Conservation (phyloP, 371 early-diverging fungal genomes). For the Mucor racemosus region DNA sequence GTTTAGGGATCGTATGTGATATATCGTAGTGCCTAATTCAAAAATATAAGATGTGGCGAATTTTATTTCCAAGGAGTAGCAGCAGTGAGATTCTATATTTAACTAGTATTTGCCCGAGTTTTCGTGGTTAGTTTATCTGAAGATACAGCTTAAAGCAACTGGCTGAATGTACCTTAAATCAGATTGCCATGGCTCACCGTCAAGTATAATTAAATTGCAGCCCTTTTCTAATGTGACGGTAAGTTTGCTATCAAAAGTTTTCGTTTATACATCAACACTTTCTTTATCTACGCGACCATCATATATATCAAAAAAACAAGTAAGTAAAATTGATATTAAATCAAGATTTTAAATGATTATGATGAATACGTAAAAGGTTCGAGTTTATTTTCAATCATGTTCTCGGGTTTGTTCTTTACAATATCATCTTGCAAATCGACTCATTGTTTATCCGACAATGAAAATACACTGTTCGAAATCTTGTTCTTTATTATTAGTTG, state of each 20-base stretch:
- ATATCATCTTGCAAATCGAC: constrained; percentile 3
- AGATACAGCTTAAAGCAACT: neutral
- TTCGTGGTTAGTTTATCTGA: neutral
- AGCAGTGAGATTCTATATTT: neutral
- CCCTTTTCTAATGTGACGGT: neutral
- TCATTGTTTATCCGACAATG: constrained; percentile 6
- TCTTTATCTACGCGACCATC: neutral
- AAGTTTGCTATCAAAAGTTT: neutral
- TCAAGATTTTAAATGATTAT: constrained; percentile 7
- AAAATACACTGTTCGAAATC: constrained; percentile 50
- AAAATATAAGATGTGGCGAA: neutral
- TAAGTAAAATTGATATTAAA: neutral
- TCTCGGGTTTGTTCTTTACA: constrained; percentile 16
- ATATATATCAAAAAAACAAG: neutral
- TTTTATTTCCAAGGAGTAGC: constrained; percentile 2
- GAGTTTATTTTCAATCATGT: constrained; percentile 20
- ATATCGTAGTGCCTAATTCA: neutral
- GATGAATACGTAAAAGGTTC: constrained; percentile 52
- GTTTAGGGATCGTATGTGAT: neutral
- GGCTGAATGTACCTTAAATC: too few relatives aligned
- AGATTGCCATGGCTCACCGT: too few relatives aligned
- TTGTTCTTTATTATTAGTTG: constrained; percentile 43
- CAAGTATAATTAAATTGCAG: neutral
- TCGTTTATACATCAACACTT: neutral
- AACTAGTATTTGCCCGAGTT: neutral